Base-by-base conservation (phyloP, 1,284 basidiomycete species). In the Phellopilus nigrolimitatus region DNA sequence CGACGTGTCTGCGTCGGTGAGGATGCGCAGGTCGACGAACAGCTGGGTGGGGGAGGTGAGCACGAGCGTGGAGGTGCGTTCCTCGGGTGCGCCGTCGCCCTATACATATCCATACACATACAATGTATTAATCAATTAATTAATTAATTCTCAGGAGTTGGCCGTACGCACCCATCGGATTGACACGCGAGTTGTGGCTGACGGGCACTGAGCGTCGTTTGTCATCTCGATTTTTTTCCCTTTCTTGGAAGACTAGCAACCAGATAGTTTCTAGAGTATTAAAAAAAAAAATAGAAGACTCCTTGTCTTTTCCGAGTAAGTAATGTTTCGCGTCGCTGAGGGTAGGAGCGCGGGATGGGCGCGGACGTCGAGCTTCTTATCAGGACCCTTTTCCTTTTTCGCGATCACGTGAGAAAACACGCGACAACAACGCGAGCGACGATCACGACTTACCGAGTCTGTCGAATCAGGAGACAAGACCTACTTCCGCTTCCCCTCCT, bases 111-210 rank as follows among this genome's bases (percentile, higher is more conserved):
- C 12, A 37, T n/a, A 17, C 21, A 25, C 38, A 47, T 17, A 17
- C 15, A 15, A 13, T 17, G 8, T 12, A 17, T 24, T 15, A 33
- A 15, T 8, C 22, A 34, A 15, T 1, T 37, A 7, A 3, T 37
- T 27, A 22, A 47, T 24, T 27, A 36, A 25, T 37, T n/a, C n/a
- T n/a, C n/a, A n/a, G n/a, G n/a, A n/a, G n/a, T n/a, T n/a, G n/a
- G n/a, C n/a, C n/a, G 15, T 15, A 27, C 50, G n/a, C 25, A 51
- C 50, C 50, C 50, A 51, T 44, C 39, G 40, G 17, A 51, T 51
- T 33, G 42, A 46, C 22, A 51, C 50, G 25, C 50, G 42, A 21
- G 43, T 45, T 25, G 50, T 46, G 15, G 34, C 44, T 24, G 44
- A 46, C 19, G 50, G 42, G 2, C 19, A 13, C 36, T 19, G 39